Percentiles rank a stretch among this genome's conserved stretches.
These are phyloP conservation scores for Trichocladium uniseriatum DNA, from an alignment of 495 filamentous ascomycete species.

Conservation along the genomic window DNA sequence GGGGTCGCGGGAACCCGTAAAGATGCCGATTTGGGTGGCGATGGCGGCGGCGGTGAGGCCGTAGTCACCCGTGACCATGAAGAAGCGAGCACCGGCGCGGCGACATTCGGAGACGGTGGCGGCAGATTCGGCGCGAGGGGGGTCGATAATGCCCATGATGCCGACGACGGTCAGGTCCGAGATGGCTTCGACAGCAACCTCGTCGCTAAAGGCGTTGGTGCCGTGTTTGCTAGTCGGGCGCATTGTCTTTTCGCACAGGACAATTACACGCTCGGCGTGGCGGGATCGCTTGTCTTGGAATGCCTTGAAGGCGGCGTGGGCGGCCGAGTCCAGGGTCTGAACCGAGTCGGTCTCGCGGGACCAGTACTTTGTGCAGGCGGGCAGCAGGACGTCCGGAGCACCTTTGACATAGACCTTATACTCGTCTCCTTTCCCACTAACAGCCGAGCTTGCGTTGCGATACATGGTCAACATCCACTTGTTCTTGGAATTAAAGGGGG, in stretches of 20 bases:
- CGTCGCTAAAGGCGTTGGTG: slow-evolving; percentile 3
- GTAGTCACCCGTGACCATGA: slow-evolving; percentile 61
- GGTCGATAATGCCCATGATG: slow-evolving; percentile 64
- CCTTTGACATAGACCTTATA: slow-evolving; percentile 46
- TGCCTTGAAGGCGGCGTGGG: slow-evolving; percentile 61
- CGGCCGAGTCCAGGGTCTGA: slow-evolving; percentile 42
- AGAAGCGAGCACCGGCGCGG: slow-evolving; percentile 47
- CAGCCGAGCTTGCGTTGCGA: background rate
- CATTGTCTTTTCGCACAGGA: slow-evolving; percentile 1
- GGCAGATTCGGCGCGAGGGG: slow-evolving; percentile 55
- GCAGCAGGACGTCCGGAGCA: slow-evolving; percentile 36
- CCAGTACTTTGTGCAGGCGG: slow-evolving; percentile 18
- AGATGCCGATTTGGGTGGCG: slow-evolving; percentile 39
- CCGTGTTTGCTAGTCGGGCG: background rate
- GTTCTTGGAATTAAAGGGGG: slow-evolving; percentile 52
- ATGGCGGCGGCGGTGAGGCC: slow-evolving; percentile 55
- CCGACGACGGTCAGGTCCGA: slow-evolving; percentile 45
- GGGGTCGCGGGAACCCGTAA: slow-evolving; percentile 21
- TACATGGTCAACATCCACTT: slow-evolving; percentile 52
- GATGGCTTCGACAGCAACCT: background rate
- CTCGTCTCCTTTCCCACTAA: slow-evolving; percentile 14
- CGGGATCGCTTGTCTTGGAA: background rate
- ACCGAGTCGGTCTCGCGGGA: slow-evolving; percentile 26
- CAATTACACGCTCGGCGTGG: background rate
- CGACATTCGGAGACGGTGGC: slow-evolving; percentile 44